phyloP scores from a whole-genome alignment of 352 stramenopile genomes.

The Blastocystis hominis region DNA sequence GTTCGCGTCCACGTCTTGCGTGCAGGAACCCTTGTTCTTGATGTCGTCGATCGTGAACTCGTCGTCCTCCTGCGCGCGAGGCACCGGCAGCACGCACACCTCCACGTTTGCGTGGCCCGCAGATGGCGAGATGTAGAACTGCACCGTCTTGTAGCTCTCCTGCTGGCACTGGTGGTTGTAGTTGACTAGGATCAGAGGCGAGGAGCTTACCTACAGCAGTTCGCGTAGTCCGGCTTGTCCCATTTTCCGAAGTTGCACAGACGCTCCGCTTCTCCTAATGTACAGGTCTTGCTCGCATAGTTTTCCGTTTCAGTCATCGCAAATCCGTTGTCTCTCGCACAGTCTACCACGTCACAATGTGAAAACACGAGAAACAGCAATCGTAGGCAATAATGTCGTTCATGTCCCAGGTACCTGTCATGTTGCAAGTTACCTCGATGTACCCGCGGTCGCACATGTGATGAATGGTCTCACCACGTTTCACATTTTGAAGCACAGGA shows the following conservation, averaged over 20 bases:
- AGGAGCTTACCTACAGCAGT: background rate
- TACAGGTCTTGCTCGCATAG: conserved; percentile 34
- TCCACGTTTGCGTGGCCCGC: background rate
- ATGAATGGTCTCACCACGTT: background rate
- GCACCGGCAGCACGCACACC: background rate
- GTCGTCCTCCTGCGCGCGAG: background rate
- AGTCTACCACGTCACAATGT: background rate
- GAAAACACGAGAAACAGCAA: background rate
- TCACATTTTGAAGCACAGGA: background rate
- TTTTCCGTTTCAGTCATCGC: too few species aligned
- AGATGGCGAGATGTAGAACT: background rate
- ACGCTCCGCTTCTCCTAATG: conserved; percentile 8
- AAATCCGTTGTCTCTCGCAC: too few species aligned
- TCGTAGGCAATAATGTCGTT: background rate
- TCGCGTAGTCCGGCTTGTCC: background rate
- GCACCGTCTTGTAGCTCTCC: background rate
- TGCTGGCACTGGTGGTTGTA: background rate
- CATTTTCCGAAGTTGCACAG: conserved; percentile 27
- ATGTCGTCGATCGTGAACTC: background rate
- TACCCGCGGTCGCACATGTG: conserved; percentile 3
- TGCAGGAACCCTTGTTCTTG: background rate
- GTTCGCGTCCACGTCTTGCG: background rate
- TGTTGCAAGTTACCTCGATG: conserved; percentile 27
- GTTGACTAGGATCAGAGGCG: background rate
- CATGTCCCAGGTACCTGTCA: conserved; percentile 24